These are phyloP conservation scores for Penicillium frequentans DNA, from an alignment of 2,329 filamentous ascomycete genomes.

Conservation along the genomic window DNA sequence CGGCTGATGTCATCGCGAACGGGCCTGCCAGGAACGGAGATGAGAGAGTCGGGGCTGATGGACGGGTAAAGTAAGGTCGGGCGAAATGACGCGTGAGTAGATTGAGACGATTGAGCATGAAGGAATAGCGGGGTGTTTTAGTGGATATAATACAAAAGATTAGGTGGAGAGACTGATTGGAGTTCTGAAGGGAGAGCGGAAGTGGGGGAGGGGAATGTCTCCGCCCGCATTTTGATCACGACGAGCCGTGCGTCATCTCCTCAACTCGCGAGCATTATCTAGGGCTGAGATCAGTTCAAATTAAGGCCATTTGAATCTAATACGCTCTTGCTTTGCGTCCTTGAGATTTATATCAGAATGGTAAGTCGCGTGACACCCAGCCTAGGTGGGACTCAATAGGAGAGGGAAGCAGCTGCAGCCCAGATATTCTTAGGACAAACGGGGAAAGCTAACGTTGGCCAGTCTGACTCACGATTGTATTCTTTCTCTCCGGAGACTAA, in stretches of 20 bases:
- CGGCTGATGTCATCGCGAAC: slow-evolving; percentile 47
- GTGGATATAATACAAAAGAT: background rate
- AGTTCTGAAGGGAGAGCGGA: slow-evolving; percentile 4
- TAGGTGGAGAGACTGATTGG: background rate
- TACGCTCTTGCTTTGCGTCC: background rate
- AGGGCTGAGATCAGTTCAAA: background rate
- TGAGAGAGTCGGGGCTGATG: slow-evolving; percentile 44
- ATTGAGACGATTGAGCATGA: slow-evolving; percentile 75
- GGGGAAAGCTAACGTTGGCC: slow-evolving; percentile 2
- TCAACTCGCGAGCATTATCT: background rate
- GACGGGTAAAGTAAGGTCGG: slow-evolving; percentile 55
- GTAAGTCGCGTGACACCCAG: slow-evolving; percentile 1
- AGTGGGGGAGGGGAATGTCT: slow-evolving; percentile 19
- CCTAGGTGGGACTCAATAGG: background rate
- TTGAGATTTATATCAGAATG: slow-evolving; percentile 1
- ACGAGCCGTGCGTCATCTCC: slow-evolving; percentile 1
- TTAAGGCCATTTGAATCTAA: background rate
- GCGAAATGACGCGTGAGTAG: slow-evolving; percentile 73
- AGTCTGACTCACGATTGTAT: slow-evolving; percentile 86
- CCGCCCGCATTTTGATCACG: slow-evolving; percentile 20
- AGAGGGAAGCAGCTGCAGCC: background rate
- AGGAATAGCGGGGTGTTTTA: slow-evolving; percentile 5
- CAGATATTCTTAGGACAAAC: background rate
- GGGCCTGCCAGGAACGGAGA: slow-evolving; percentile 23
- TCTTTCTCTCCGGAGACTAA: slow-evolving; percentile 89